Base-by-base conservation (phyloP, 2,329 filamentous ascomycete species). In the Orbilia blumenaviensis region DNA sequence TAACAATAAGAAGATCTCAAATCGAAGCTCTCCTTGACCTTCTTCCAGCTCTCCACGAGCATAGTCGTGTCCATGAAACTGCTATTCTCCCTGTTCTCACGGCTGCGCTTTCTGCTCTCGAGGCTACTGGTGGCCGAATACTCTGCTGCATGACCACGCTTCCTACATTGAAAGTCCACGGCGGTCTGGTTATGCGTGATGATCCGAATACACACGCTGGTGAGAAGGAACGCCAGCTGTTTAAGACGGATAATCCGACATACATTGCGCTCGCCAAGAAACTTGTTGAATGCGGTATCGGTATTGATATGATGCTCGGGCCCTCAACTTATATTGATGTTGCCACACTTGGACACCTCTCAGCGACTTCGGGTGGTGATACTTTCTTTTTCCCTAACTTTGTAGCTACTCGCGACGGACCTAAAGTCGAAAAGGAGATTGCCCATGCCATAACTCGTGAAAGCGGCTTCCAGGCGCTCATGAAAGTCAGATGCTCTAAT, bases 401-500 rank as follows among this genome's bases (percentile, higher is more conserved):
- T 84, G 90, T 97, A 73, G 89, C 91, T 6, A 92, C 92, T 6
- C 89, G 95, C 38, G 95, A 99, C 83, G 89, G 90, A 46, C 86
- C 92, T 67, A 96, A 94, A 84, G 84, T 99, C 41, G 91, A 90
- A 1, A 88, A 91, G 54, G 95, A 99, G 84, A 89, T 99, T 78
- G 89, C 90, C 79, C 94, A 97, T 81, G 89, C 92, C 0, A 89
- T 97, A 29, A 93, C 90, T 1, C 88, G 95, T 78, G 94, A 97
- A 82, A 97, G 94, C 52, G 95, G 95, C 21, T 98, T 92, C 85
- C 94, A 97, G 83, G 93, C 93, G 18, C 85, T 99, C 80, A 96
- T 99, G 92, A 99, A 99, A 86, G 94, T 99, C 71, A 91, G 95
- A 77, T 99, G 95, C 84, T 97, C 94, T 16, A 99, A 97, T 80